Evolutionary conservation across 2,329 filamentous ascomycete species (phyloP).

Genomic region (Ilyonectria mors-panacis): DNA sequence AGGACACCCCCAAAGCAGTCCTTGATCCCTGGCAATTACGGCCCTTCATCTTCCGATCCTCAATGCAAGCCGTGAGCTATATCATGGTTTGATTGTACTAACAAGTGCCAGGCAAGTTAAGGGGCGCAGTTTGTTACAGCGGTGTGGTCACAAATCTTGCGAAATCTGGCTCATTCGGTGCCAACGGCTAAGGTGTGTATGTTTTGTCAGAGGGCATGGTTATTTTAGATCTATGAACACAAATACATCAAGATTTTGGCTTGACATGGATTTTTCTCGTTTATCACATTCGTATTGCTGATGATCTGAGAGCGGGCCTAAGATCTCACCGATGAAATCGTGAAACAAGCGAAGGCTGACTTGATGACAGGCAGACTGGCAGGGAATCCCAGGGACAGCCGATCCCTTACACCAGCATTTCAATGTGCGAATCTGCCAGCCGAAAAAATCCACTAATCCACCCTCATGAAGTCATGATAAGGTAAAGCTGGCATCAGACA

Average conservation of each 20-base stretch:
- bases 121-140: not conserved
- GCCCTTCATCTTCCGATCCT: not conserved
- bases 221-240: not conserved
- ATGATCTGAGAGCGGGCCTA: not conserved
- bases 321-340: constrained; percentile 1
- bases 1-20: not conserved
- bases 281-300: not conserved
- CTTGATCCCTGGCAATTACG: not conserved
- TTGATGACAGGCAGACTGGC: not conserved
- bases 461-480: not conserved
- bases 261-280: not conserved
- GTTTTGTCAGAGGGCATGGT: too few species aligned
- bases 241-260: not conserved
- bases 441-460: not conserved
- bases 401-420: not conserved
- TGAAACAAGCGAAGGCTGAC: not conserved
- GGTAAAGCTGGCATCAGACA: too few species aligned
- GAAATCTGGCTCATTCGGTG: not conserved
- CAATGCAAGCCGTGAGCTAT: not conserved
- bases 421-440: not conserved
- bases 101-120: not conserved
- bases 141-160: not conserved
- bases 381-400: not conserved
- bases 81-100: not conserved
- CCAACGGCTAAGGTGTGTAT: not conserved